Evolutionary conservation across 2,329 filamentous ascomycete genomes (phyloP).

Genomic region (Keithomyces neogunnii): DNA sequence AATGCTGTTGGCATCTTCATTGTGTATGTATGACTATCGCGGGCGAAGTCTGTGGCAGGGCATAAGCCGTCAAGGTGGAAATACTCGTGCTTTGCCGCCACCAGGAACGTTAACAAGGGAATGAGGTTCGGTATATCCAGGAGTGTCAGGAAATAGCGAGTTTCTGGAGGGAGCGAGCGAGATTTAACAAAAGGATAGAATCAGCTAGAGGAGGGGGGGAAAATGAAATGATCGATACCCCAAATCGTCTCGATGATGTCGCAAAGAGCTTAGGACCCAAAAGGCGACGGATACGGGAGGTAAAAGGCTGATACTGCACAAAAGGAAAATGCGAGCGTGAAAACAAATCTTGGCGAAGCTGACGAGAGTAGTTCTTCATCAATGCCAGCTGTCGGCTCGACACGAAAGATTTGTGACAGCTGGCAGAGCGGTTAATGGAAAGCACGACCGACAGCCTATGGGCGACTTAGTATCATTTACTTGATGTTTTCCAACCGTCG

Average conservation of each 20-base stretch:
- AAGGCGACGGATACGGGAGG: neutral
- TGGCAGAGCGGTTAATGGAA: conserved; percentile 1
- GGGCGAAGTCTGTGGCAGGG: too few relatives aligned
- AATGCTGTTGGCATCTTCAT: conserved; percentile 2
- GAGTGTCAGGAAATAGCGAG: neutral
- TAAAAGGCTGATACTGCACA: conserved; percentile 4
- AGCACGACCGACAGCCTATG: conserved; percentile 3
- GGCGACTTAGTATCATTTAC: neutral
- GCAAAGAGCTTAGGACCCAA: neutral
- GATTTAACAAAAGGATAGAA: conserved; percentile 3
- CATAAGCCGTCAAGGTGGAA: neutral
- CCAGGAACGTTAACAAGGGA: neutral
- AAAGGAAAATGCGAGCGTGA: neutral
- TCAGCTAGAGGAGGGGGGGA: neutral
- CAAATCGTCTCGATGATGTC: neutral
- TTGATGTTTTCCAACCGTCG: neutral
- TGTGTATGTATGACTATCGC: neutral
- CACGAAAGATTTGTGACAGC: conserved; percentile 1
- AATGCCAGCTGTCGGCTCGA: conserved; percentile 2
- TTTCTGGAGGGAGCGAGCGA: neutral
- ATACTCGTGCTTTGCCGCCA: neutral
- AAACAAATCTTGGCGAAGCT: neutral
- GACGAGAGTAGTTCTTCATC: neutral
- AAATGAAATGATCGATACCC: conserved; percentile 4
- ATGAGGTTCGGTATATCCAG: conserved; percentile 1